phyloP scores from a whole-genome alignment of 2,329 filamentous ascomycete species.

The Drechslerella coelobrocha region DNA sequence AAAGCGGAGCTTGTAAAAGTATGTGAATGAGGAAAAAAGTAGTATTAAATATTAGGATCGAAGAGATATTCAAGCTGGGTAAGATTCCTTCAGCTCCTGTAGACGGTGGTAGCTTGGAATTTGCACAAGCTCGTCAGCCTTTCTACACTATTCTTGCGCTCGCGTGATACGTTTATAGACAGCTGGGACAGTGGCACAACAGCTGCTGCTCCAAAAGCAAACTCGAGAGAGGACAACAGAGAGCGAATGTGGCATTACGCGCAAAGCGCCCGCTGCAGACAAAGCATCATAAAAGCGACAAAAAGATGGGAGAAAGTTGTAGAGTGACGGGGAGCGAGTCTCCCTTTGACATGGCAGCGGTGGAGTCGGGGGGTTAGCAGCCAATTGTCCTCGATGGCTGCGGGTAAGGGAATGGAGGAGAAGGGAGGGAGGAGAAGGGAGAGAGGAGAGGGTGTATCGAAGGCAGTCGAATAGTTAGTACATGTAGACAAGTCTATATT shows the following conservation, averaged over 20 bases:
- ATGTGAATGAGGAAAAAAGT: slow-evolving; percentile 1
- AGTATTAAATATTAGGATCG: neutral
- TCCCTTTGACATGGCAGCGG: slow-evolving; percentile 38
- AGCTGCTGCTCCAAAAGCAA: slow-evolving; percentile 10
- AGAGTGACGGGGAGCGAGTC: slow-evolving; percentile 3
- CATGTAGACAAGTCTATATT: neutral
- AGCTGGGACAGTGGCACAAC: slow-evolving; percentile 39
- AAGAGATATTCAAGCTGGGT: slow-evolving; percentile 20
- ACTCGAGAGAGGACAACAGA: slow-evolving; percentile 7
- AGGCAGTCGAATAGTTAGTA: too few relatives aligned
- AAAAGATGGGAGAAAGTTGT: slow-evolving; percentile 13
- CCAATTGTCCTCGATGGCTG: too few relatives aligned
- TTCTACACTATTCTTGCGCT: neutral
- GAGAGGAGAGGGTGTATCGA: too few relatives aligned
- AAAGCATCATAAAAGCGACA: slow-evolving; percentile 33
- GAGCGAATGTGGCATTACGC: slow-evolving; percentile 33
- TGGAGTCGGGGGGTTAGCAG: slow-evolving; percentile 9
- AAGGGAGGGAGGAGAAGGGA: too few relatives aligned
- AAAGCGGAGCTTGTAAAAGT: slow-evolving; percentile 1
- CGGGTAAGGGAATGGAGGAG: too few relatives aligned
- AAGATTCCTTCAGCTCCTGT: slow-evolving; percentile 33
- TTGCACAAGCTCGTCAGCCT: slow-evolving; percentile 40
- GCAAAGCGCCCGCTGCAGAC: slow-evolving; percentile 32
- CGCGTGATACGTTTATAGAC: neutral
- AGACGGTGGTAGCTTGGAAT: slow-evolving; percentile 31